A percentile compares a stretch with the other conserved stretches of the same genome.
Conservation (phyloP, 2,329 filamentous ascomycete genomes). For the Talaromyces atroroseus region DNA sequence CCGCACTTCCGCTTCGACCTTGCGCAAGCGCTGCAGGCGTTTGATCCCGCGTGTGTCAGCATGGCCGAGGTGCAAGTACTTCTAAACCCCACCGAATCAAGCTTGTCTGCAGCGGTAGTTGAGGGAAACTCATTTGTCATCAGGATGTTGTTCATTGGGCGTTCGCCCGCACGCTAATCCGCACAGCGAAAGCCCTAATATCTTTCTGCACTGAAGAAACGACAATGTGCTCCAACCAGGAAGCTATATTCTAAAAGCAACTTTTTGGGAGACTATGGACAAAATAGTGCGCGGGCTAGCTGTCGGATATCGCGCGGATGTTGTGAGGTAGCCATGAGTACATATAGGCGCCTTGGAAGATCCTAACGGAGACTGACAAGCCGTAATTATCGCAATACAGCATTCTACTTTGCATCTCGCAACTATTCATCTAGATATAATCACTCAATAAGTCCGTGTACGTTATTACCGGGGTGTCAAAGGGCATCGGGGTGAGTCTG, state of each 20-base stretch:
- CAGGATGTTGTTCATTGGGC: background rate
- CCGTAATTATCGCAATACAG: background rate
- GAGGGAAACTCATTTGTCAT: background rate
- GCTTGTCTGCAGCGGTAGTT: too few species aligned
- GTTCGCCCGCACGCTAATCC: background rate
- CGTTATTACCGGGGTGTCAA: conserved; percentile 22
- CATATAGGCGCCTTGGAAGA: background rate
- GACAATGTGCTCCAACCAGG: too few species aligned
- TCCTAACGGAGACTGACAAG: background rate
- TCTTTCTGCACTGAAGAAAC: too few species aligned
- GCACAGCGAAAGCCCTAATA: background rate
- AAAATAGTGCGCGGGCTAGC: background rate
- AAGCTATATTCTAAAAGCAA: too few species aligned
- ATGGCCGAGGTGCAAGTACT: background rate
- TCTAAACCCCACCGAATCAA: background rate
- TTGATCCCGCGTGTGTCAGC: background rate
- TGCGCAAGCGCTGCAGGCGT: background rate
- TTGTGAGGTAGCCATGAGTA: background rate
- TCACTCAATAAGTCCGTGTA: conserved; percentile 19
- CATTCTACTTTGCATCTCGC: background rate
- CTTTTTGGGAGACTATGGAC: background rate
- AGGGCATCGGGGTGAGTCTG: conserved; percentile 18
- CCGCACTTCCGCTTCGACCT: background rate
- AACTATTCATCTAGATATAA: background rate
- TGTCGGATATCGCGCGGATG: background rate